These are phyloP conservation scores for Suillus subalutaceus DNA, from an alignment of 768 basidiomycete genomes.

Conservation along the genomic window DNA sequence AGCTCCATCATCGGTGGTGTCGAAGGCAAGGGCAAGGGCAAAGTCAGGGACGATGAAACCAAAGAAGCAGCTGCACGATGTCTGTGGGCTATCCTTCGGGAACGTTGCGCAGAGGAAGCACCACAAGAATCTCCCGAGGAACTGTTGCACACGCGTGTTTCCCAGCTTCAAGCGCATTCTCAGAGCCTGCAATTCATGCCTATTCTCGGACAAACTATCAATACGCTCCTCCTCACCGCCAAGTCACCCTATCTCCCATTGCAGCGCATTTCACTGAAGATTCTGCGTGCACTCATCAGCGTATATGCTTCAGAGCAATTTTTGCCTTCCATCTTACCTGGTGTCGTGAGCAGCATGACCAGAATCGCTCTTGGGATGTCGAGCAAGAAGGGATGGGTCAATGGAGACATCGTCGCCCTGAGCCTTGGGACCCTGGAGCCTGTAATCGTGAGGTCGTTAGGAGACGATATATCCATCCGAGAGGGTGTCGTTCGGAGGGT, in stretches of 20 bases:
- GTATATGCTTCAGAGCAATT: constrained; percentile 54
- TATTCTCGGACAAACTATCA: constrained; percentile 81
- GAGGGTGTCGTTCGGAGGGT: constrained; percentile 60
- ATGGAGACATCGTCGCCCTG: constrained; percentile 64
- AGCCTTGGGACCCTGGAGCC: constrained; percentile 60
- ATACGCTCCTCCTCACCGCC: constrained; percentile 64
- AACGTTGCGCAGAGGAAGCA: constrained; percentile 47
- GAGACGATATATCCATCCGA: constrained; percentile 65
- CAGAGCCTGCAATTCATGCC: constrained; percentile 62
- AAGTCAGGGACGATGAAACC: constrained; percentile 78
- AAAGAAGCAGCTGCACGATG: constrained; percentile 74
- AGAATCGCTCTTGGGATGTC: constrained; percentile 65
- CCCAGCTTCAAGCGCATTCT: constrained; percentile 43
- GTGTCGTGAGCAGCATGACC: constrained; percentile 76
- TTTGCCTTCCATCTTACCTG: constrained; percentile 76
- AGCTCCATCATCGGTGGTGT: constrained; percentile 66
- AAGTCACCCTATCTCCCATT: constrained; percentile 61
- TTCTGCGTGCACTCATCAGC: constrained; percentile 55
- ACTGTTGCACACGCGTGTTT: constrained; percentile 33
- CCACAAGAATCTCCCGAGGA: constrained; percentile 29
- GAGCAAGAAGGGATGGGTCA: constrained; percentile 66
- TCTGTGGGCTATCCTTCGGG: constrained; percentile 62
- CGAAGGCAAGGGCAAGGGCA: constrained; percentile 68
- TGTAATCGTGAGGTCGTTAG: constrained; percentile 58
- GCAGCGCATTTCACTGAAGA: constrained; percentile 63